phyloP scores from a whole-genome alignment of 140 eudicot species.

The Oenanthe javanica region DNA sequence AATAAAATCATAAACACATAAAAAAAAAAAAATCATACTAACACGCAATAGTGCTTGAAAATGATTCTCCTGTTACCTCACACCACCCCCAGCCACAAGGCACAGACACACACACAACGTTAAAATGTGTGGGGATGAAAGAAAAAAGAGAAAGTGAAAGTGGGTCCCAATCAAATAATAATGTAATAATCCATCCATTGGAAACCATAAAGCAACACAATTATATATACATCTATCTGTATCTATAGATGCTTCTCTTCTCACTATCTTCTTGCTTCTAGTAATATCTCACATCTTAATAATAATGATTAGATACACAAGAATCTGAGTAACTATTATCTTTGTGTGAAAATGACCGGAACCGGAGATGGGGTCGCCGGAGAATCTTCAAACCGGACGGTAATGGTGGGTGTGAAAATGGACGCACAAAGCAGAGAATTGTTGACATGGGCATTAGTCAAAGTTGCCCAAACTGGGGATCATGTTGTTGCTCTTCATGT shows the following conservation, averaged over 20 bases:
- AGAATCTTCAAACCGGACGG: conserved; percentile 19
- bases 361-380: conserved; percentile 5
- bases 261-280: not conserved
- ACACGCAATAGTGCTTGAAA: not conserved
- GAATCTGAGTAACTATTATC: not conserved
- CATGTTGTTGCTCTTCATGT: conserved; percentile 87
- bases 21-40: not conserved
- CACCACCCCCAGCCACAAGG: not conserved
- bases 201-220: conserved; percentile 2
- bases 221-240: not conserved
- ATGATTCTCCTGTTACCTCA: not conserved
- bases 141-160: not conserved
- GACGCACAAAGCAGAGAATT: conserved; percentile 66
- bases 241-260: not conserved
- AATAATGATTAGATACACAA: not conserved
- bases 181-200: not conserved
- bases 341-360: not conserved
- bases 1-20: too few species aligned
- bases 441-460: conserved; percentile 88
- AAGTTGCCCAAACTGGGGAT: conserved; percentile 80
- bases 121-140: not conserved
- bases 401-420: conserved; percentile 77
- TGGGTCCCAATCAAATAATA: not conserved
- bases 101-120: conserved; percentile 5
- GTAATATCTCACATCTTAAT: not conserved